These are phyloP conservation scores for Cymbidium sinense DNA, from an alignment of 106 monocot genomes.

Conservation along the genomic window DNA sequence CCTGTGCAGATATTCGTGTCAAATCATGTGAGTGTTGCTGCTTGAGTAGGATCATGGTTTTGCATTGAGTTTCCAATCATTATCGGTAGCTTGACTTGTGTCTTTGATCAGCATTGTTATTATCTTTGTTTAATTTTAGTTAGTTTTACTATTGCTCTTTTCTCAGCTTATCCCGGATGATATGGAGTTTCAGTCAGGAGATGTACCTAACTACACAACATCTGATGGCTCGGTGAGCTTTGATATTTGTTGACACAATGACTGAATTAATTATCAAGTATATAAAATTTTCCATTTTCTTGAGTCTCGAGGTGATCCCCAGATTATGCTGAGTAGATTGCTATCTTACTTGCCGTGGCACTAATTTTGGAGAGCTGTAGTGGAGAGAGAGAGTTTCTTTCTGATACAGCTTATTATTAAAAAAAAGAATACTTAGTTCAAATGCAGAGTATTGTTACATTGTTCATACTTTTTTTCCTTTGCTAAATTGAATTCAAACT, in stretches of 20 bases:
- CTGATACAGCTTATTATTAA: background rate
- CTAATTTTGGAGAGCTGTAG: background rate
- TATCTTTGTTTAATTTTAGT: background rate
- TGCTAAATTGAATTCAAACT: no score
- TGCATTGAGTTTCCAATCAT: background rate
- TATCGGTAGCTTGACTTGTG: background rate
- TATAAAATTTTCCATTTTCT: background rate
- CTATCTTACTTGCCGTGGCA: background rate
- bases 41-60: background rate
- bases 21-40: conserved; percentile 64
- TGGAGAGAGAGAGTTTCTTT: background rate
- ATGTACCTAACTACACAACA: conserved; percentile 85
- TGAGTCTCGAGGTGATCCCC: no score
- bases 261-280: background rate
- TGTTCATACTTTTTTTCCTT: no score
- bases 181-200: conserved; percentile 94
- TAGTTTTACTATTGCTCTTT: background rate
- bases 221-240: conserved; percentile 85
- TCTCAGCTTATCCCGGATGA: conserved; percentile 93
- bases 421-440: no score
- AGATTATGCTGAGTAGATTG: background rate
- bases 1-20: conserved; percentile 97
- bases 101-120: background rate
- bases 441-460: no score
- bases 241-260: conserved; percentile 1